Conservation (phyloP, 78 protist species). For the Tieghemostelium lacteum region DNA sequence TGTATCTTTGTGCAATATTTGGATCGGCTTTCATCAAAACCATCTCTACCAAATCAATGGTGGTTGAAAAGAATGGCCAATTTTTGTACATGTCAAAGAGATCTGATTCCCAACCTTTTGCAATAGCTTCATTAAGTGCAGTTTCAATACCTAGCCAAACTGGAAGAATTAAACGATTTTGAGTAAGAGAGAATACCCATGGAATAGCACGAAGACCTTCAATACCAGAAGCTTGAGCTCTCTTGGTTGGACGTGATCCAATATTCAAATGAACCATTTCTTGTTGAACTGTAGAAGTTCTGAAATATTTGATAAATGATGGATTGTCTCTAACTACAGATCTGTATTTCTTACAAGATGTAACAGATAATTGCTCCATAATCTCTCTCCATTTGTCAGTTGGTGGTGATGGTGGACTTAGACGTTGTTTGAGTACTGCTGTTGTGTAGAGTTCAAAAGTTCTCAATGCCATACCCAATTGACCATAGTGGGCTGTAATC, state of each 20-base stretch:
- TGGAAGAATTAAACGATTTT: slow-evolving; percentile 79
- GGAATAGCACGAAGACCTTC: slow-evolving; percentile 89
- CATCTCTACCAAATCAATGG: slow-evolving; percentile 81
- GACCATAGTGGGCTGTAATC: slow-evolving; percentile 79
- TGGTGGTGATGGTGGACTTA: slow-evolving; percentile 80
- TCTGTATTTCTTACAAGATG: slow-evolving; percentile 67
- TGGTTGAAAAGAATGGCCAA: slow-evolving; percentile 88
- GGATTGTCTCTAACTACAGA: slow-evolving; percentile 69
- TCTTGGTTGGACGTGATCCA: slow-evolving; percentile 82
- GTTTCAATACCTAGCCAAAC: slow-evolving; percentile 88
- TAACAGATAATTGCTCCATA: slow-evolving; percentile 69
- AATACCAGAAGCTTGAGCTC: slow-evolving; percentile 37
- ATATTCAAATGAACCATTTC: slow-evolving; percentile 72
- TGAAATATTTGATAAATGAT: slow-evolving; percentile 81
- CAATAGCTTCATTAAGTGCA: slow-evolving; percentile 57
- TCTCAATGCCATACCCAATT: slow-evolving; percentile 14
- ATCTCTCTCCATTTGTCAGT: slow-evolving; percentile 61
- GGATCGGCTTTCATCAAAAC: slow-evolving; percentile 74
- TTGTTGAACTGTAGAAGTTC: slow-evolving; percentile 78
- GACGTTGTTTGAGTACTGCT: slow-evolving; percentile 68
- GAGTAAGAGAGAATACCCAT: slow-evolving; percentile 88
- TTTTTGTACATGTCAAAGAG: slow-evolving; percentile 67
- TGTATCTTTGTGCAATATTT: slow-evolving; percentile 17
- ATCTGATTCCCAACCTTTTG: slow-evolving; percentile 18
- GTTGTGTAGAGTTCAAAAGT: slow-evolving; percentile 82